These are phyloP conservation scores for Dactylellina leptospora DNA, from an alignment of 2,329 filamentous ascomycete genomes.

Conservation along the genomic window DNA sequence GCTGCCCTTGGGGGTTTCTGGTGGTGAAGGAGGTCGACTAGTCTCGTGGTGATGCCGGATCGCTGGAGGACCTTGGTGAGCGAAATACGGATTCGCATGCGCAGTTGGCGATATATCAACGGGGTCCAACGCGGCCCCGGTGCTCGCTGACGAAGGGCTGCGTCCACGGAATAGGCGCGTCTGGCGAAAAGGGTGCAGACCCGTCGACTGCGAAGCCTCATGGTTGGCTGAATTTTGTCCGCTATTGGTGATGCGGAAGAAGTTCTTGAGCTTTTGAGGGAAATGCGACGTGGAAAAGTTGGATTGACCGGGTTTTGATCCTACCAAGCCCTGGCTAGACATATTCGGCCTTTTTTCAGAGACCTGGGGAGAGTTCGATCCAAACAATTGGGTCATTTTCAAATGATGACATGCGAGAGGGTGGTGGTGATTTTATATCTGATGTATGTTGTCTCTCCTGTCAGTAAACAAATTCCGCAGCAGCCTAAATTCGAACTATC, in stretches of 20 bases:
- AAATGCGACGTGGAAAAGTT: constrained; percentile 63
- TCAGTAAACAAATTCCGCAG: too few species aligned
- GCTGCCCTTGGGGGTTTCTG: constrained; percentile 76
- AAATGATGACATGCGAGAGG: background rate
- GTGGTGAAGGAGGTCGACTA: constrained; percentile 89
- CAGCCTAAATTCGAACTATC: too few species aligned
- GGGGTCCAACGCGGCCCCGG: constrained; percentile 55
- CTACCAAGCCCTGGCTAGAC: constrained; percentile 8
- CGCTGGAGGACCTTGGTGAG: constrained; percentile 91
- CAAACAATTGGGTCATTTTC: constrained; percentile 47
- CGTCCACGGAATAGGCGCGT: constrained; percentile 57
- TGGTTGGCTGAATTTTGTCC: constrained; percentile 56
- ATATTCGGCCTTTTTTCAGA: constrained; percentile 32
- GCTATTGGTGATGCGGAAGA: constrained; percentile 72
- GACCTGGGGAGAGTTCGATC: constrained; percentile 36
- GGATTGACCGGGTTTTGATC: constrained; percentile 33
- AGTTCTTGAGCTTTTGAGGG: constrained; percentile 74
- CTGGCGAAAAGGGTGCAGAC: constrained; percentile 56
- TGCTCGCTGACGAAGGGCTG: constrained; percentile 56
- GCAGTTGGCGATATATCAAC: constrained; percentile 72
- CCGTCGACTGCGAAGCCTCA: constrained; percentile 44
- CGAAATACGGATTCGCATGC: constrained; percentile 95
- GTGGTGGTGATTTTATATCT: too few species aligned
- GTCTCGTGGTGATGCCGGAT: constrained; percentile 93
- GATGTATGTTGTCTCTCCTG: too few species aligned